Conservation (phyloP, 1,284 basidiomycete genomes). For the Hymenochaete sp. region DNA sequence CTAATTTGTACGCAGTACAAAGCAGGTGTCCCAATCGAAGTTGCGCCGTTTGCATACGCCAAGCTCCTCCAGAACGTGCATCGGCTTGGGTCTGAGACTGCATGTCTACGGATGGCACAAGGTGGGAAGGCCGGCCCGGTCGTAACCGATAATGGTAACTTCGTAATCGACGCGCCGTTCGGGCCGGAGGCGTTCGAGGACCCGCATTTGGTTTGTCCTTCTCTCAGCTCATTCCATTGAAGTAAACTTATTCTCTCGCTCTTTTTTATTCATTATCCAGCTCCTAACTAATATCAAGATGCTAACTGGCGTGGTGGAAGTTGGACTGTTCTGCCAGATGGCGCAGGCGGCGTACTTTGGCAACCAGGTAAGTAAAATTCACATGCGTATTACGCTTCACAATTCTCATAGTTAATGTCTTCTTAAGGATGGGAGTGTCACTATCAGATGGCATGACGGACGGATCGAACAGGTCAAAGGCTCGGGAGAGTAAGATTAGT, state of each 20-base stretch:
- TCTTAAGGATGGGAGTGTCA: constrained; percentile 48
- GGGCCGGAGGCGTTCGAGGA: constrained; percentile 58
- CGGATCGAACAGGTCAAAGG: constrained; percentile 29
- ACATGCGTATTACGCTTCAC: not conserved
- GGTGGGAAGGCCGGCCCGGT: constrained; percentile 81
- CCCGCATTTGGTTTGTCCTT: constrained; percentile 51
- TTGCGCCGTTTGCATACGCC: constrained; percentile 92
- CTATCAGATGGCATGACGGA: constrained; percentile 42
- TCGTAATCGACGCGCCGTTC: constrained; percentile 91
- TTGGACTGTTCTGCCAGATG: constrained; percentile 91
- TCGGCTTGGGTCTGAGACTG: constrained; percentile 53
- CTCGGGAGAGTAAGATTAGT: not conserved
- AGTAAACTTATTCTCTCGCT: not conserved
- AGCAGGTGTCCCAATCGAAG: constrained; percentile 91
- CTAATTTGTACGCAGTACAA: constrained; percentile 48
- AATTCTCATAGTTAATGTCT: constrained; percentile 5
- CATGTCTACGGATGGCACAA: constrained; percentile 74
- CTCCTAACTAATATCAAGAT: constrained; percentile 72
- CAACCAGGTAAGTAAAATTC: constrained; percentile 56
- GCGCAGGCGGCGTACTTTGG: constrained; percentile 98
- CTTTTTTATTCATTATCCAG: constrained; percentile 29
- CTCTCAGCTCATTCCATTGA: not conserved
- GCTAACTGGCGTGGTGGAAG: constrained; percentile 94
- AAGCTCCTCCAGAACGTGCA: constrained; percentile 71
- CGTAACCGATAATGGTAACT: constrained; percentile 94